Base-by-base conservation (phyloP, 106 monocot genomes). In the Dendrobium huoshanense region DNA sequence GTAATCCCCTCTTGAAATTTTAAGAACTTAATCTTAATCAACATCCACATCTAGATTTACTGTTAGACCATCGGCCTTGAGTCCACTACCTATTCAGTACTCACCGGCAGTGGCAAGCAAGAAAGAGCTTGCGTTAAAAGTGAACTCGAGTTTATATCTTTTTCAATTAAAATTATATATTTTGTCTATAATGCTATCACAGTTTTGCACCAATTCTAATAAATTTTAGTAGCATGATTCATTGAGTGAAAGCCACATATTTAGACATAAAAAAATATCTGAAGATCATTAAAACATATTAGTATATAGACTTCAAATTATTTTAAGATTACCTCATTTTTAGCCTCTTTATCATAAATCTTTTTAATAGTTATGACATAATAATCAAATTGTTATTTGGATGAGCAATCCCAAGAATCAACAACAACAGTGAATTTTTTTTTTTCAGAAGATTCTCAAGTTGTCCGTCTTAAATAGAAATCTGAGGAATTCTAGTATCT, bases 111-210 rank as follows among this genome's bases (percentile, higher is more conserved):
- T 68, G 99, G 99, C 83, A 99, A 82, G 68, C 99, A 99, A 84
- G 92, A 82, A 87, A 99, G 86, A 86, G 95, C 99, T 99, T 99
- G 95, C 79, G 85, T 41, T 77, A 95, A 91, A 80, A 99, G 95
- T 64, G 99, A 95, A 73, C 99, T 95, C 61, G 99, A 86, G 45
- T 99, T 95, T 80, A 99, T 99, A 72, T 93, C 93, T 90, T 99
- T 95, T 79, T 99, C 99, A 77, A 99, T 99, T 81, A 99, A 87
- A 18, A 99, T 86, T 55, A 99, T 93, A 95, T 99, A 82, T 82
- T 51, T 41, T 40, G 82, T 67, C 54, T 24, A 92, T 5, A 25
- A 79, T 77, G 22, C 67, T 81, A 31, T 42, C 58, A 70, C 48
- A 49, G 27, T 4, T 76, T 75, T 16, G 20, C 43, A 75, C n/a